Conservation (phyloP, 805 yeast species). For the Vanderwaltozyma yarrowii region DNA sequence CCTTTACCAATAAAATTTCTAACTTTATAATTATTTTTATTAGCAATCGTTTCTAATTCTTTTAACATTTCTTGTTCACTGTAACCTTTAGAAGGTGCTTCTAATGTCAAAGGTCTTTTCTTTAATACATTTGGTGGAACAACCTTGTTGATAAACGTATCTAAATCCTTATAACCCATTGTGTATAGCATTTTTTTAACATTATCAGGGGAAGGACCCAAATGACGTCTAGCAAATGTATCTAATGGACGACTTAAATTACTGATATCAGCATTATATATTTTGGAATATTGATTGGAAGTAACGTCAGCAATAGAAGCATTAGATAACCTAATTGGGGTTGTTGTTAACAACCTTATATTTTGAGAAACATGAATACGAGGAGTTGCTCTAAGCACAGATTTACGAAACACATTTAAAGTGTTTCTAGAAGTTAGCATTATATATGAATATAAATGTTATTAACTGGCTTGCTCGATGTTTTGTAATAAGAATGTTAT, state of each 20-base stretch:
- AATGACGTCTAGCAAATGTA: conserved; percentile 81
- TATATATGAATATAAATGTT: too few relatives aligned
- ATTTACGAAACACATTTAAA: too few relatives aligned
- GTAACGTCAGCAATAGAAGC: conserved; percentile 40
- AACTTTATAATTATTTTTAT: conserved; percentile 54
- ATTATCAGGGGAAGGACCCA: conserved; percentile 67
- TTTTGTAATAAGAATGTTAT: too few relatives aligned
- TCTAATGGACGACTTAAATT: conserved; percentile 41
- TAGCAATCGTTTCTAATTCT: conserved; percentile 58
- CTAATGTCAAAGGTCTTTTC: conserved; percentile 53
- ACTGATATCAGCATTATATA: conserved; percentile 33
- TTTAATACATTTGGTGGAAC: conserved; percentile 70
- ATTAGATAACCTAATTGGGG: background rate
- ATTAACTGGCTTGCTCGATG: too few relatives aligned
- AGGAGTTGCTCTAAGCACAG: too few relatives aligned
- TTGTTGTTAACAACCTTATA: background rate
- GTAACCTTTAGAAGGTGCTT: conserved; percentile 58
- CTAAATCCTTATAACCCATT: conserved; percentile 58
- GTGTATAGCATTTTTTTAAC: conserved; percentile 54
- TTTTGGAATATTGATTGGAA: conserved; percentile 38
- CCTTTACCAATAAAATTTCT: conserved; percentile 88
- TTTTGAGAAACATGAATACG: too few relatives aligned
- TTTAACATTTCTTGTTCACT: conserved; percentile 73
- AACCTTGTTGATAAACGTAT: conserved; percentile 58
- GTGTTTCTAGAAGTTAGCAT: too few relatives aligned